phyloP scores from a whole-genome alignment of 768 basidiomycete genomes.

The Roridomyces roridus region DNA sequence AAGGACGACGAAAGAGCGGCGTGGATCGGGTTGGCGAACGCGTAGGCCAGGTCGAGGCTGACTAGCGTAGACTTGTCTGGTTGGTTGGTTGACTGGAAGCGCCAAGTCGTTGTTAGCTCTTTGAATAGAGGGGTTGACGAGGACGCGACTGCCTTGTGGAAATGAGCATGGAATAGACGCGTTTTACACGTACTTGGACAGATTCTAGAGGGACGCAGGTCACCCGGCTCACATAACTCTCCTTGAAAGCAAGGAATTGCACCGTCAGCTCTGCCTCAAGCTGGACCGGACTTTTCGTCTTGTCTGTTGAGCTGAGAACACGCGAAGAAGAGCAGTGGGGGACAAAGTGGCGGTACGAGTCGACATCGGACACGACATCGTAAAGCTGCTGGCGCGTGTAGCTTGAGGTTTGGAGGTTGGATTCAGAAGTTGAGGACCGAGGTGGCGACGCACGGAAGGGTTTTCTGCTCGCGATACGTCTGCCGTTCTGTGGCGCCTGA shows the following conservation, averaged over 20 bases:
- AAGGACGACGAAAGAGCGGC: conserved; percentile 83
- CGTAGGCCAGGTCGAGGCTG: conserved; percentile 83
- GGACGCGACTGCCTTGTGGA: conserved; percentile 67
- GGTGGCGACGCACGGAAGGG: conserved; percentile 76
- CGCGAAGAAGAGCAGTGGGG: conserved; percentile 86
- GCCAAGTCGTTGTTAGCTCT: conserved; percentile 74
- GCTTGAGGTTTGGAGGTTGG: conserved; percentile 44
- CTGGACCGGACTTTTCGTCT: conserved; percentile 38
- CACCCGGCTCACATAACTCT: conserved; percentile 88
- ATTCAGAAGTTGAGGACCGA: conserved; percentile 10
- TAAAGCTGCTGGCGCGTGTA: conserved; percentile 84
- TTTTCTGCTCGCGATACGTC: conserved; percentile 81
- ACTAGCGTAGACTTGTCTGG: conserved; percentile 74
- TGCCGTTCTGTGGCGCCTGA: too few relatives aligned
- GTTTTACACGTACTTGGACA: conserved; percentile 67
- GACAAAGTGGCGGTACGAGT: conserved; percentile 84
- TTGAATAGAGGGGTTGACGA: conserved; percentile 79
- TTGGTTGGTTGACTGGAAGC: conserved; percentile 50
- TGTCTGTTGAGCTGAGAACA: conserved; percentile 52
- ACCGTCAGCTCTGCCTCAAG: conserved; percentile 89
- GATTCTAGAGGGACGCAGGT: conserved; percentile 78
- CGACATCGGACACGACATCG: conserved; percentile 85
- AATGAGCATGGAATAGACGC: conserved; percentile 13
- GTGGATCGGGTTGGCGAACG: conserved; percentile 88
- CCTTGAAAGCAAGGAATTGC: conserved; percentile 86